These are phyloP conservation scores for Alternaria tenuissima DNA, from an alignment of 2,329 filamentous ascomycete genomes.

Conservation along the genomic window DNA sequence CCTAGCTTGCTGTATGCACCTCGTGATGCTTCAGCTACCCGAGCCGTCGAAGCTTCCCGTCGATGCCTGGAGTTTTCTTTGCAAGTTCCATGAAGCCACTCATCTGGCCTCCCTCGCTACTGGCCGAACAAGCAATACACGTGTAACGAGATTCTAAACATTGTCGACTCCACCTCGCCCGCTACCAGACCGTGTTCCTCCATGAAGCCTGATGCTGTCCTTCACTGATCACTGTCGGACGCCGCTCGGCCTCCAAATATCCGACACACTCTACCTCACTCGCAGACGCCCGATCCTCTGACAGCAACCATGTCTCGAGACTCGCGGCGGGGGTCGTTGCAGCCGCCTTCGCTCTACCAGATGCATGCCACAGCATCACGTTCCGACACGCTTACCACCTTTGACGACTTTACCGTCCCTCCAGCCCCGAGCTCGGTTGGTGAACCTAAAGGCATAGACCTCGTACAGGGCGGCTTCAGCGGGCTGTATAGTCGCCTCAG, in stretches of 20 bases:
- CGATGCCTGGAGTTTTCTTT: constrained; percentile 1
- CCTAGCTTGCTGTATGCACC: constrained; percentile 4
- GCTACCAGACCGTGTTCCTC: constrained; percentile 8
- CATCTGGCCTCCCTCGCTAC: background rate
- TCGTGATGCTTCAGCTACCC: constrained; percentile 9
- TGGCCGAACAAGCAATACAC: constrained; percentile 4
- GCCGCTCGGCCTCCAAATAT: constrained; percentile 11
- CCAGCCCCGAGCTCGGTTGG: constrained; percentile 65
- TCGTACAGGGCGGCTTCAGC: constrained; percentile 85
- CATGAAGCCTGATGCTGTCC: constrained; percentile 35
- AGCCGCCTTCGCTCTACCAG: constrained; percentile 68
- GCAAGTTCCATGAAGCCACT: background rate
- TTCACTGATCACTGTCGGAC: constrained; percentile 14
- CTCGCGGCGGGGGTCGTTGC: constrained; percentile 32
- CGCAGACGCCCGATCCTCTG: background rate
- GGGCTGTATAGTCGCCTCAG: constrained; percentile 87
- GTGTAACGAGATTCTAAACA: constrained; percentile 5
- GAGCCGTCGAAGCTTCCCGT: constrained; percentile 10
- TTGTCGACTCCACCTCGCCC: background rate
- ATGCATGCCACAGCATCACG: constrained; percentile 91
- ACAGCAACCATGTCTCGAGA: constrained; percentile 37
- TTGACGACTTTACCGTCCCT: constrained; percentile 86
- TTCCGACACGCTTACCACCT: constrained; percentile 84
- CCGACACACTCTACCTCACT: constrained; percentile 5
- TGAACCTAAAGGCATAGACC: constrained; percentile 76